Evolutionary conservation across 1,284 basidiomycete species (phyloP).

Genomic region (Sphagnurus paluster): DNA sequence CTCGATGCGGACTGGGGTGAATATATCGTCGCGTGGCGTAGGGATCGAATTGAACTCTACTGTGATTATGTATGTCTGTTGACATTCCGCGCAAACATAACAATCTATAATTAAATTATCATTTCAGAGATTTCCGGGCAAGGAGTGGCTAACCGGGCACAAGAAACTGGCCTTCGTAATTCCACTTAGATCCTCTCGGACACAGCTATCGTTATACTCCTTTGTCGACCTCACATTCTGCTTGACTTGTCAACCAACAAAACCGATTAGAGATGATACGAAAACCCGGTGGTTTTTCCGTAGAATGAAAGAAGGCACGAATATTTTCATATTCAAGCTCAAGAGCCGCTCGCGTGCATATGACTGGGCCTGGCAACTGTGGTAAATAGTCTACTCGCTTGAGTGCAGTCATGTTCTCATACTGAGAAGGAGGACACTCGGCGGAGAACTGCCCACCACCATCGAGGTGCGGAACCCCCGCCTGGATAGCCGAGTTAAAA

Average conservation of each 20-base stretch:
- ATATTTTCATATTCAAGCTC: conserved; percentile 77
- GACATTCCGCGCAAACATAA: conserved; percentile 8
- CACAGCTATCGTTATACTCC: conserved; percentile 76
- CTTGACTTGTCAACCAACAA: conserved; percentile 63
- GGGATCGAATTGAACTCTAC: conserved; percentile 74
- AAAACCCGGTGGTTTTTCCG: conserved; percentile 47
- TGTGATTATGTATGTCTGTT: conserved; percentile 64
- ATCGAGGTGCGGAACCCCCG: conserved; percentile 48
- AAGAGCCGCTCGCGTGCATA: conserved; percentile 70
- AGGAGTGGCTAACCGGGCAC: conserved; percentile 62
- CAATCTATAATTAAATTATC: conserved; percentile 6
- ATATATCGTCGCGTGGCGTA: conserved; percentile 79
- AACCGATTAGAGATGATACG: conserved; percentile 37
- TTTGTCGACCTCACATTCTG: conserved; percentile 82
- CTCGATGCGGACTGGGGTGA: conserved; percentile 74
- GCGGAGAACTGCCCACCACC: conserved; percentile 44
- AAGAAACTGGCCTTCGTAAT: conserved; percentile 73
- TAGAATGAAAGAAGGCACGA: conserved; percentile 59
- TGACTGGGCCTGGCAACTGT: conserved; percentile 85
- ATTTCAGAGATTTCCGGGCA: conserved; percentile 56
- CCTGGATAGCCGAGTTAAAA: conserved; percentile 58
- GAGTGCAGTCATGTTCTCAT: conserved; percentile 3
- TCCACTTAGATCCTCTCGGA: conserved; percentile 58
- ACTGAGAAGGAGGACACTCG: conserved; percentile 60
- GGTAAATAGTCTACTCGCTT: conserved; percentile 40